Conservation (phyloP, 176 grass and related monocot genomes). For the Rhynchospora tenuis region DNA sequence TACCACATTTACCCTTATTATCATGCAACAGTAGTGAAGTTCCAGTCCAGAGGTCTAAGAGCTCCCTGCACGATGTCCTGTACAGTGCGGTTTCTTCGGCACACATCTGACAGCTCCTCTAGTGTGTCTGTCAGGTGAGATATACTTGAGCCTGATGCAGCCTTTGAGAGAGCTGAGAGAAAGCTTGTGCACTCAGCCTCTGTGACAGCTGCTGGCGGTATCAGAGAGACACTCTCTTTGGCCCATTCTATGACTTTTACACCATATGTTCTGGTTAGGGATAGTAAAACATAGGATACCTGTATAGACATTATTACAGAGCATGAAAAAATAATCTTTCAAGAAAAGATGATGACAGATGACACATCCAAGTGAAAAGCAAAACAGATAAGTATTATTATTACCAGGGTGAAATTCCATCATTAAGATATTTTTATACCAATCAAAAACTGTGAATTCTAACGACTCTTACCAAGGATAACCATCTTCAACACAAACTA, state of each 20-base stretch:
- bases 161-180: slow-evolving; percentile 69
- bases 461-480: neutral
- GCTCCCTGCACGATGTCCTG: slow-evolving; percentile 90
- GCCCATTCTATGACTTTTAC: slow-evolving; percentile 68
- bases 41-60: slow-evolving; percentile 78
- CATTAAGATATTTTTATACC: neutral
- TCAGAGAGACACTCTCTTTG: slow-evolving; percentile 60
- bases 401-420: neutral
- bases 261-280: slow-evolving; percentile 71
- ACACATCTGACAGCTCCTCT: slow-evolving; percentile 88
- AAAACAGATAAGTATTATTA: neutral
- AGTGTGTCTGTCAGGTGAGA: slow-evolving; percentile 41
- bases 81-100: slow-evolving; percentile 70
- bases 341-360: neutral
- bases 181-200: slow-evolving; percentile 71
- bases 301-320: slow-evolving; percentile 32
- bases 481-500: neutral
- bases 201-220: slow-evolving; percentile 76
- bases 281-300: slow-evolving; percentile 84
- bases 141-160: slow-evolving; percentile 55
- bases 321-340: neutral
- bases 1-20: slow-evolving; percentile 14
- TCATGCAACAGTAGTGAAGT: slow-evolving; percentile 34
- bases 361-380: neutral
- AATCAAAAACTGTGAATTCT: neutral